phyloP scores from a whole-genome alignment of 441 rosid genomes.

The Euphorbia celastroides region DNA sequence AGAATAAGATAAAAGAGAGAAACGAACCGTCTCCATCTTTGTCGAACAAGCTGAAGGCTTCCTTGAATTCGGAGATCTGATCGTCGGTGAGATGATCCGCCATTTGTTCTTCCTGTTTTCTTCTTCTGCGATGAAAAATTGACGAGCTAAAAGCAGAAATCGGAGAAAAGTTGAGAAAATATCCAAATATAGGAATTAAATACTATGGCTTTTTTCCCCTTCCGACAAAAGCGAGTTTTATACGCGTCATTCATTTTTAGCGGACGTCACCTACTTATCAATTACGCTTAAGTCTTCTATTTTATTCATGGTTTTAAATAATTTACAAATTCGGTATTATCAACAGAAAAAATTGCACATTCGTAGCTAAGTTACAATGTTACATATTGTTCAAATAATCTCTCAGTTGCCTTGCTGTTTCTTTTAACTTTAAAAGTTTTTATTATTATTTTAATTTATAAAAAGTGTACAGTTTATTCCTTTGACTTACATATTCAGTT shows the following conservation, averaged over 20 bases:
- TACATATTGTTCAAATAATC: too few relatives aligned
- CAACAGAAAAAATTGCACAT: too few relatives aligned
- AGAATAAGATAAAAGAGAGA: conserved; percentile 10
- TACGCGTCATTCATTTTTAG: background rate
- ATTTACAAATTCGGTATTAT: too few relatives aligned
- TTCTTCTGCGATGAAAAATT: background rate
- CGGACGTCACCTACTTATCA: conserved; percentile 18
- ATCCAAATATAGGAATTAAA: background rate
- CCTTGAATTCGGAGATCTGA: conserved; percentile 92
- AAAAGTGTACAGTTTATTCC: too few relatives aligned
- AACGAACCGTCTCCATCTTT: conserved; percentile 90
- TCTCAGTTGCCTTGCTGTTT: too few relatives aligned
- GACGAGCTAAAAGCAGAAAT: background rate
- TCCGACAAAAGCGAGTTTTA: conserved; percentile 1
- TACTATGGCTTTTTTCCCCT: background rate
- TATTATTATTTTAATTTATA: too few relatives aligned
- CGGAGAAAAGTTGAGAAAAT: background rate
- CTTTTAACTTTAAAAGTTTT: too few relatives aligned
- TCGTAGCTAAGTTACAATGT: too few relatives aligned
- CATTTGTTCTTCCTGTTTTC: conserved; percentile 30
- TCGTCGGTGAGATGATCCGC: conserved; percentile 87
- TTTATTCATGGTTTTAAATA: too few relatives aligned
- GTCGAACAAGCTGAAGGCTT: conserved; percentile 85
- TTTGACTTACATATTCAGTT: too few relatives aligned
- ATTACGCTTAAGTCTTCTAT: background rate